Evolutionary conservation across 768 basidiomycete genomes (phyloP).

Genomic region (Kondoa subrosea): DNA sequence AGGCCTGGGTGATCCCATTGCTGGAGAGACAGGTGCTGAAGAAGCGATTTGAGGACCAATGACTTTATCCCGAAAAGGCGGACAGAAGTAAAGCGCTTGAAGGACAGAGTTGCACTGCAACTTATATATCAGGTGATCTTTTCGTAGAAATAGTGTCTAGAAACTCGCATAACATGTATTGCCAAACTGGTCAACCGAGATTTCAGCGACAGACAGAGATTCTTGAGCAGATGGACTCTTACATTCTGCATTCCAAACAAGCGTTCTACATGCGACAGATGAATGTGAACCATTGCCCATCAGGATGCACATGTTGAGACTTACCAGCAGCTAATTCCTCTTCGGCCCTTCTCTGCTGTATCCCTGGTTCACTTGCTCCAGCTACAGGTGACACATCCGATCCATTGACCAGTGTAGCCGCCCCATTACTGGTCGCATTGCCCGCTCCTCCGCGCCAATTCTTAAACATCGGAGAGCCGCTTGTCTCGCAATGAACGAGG

Average conservation of each 20-base stretch:
- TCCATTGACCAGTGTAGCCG: no score
- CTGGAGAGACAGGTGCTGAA: background rate
- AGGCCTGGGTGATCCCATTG: background rate
- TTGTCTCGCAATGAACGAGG: no score
- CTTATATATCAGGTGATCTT: no score
- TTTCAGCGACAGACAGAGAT: background rate
- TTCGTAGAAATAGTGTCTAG: background rate
- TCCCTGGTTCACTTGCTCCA: background rate
- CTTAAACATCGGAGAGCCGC: no score
- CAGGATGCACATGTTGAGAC: background rate
- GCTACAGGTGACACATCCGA: background rate
- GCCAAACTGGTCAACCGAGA: constrained; percentile 3
- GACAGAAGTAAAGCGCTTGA: constrained; percentile 88
- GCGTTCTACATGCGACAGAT: background rate
- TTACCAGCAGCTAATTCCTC: background rate
- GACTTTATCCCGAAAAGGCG: constrained; percentile 79
- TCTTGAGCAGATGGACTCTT: background rate
- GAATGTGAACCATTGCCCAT: background rate
- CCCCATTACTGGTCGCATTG: background rate
- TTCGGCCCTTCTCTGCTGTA: background rate
- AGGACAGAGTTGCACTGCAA: constrained; percentile 84
- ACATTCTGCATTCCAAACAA: constrained; percentile 1
- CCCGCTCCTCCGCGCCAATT: background rate
- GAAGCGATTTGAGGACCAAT: constrained; percentile 26
- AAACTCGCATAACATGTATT: constrained; percentile 3